Base-by-base conservation (phyloP, 352 stramenopile genomes). In the Phytophthora vignae region DNA sequence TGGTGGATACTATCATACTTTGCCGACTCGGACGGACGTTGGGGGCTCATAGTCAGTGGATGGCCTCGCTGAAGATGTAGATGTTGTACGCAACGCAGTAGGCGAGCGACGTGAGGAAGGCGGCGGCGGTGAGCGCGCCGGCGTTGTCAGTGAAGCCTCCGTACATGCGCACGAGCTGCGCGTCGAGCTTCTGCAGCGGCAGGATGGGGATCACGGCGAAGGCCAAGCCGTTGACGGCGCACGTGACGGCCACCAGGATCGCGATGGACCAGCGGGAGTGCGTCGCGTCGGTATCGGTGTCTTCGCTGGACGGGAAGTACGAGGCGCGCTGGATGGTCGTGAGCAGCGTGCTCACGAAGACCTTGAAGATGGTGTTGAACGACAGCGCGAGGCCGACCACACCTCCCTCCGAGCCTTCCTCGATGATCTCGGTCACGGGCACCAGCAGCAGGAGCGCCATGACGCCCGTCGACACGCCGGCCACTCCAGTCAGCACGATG, bases 141-240 rank as follows among this genome's bases (percentile, higher is more conserved):
- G 83, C 83, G 22, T 57, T 67, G 27, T 78, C 64, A 11, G 83
- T 91, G 72, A 90, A 93, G 21, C 84, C 84, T 60, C 84, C 84
- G 60, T 88, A 91, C 73, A 90, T 90, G 58, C 84, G 84, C 17
- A 88, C 50, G 53, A 90, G 79, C 64, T 91, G 84, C 22, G 80
- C 80, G 50, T 90, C 84, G 22, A 91, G 64, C 55, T 90, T 91
- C 56, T 91, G 84, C 6, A 71, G 55, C 12, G 84, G 84, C 29
- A 91, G 55, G 25, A 90, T 69, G 3, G 67, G 54, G 17, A 90
- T 66, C 15, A 73, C 65, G 10, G 71, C 19, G 22, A 78, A 74
- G 2, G 67, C 76, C 27, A 88, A 58, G 3, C 67, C 67, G 25
- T 88, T 87, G n/a, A 85, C 67, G 12, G 33, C 70, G 50, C 74